Base-by-base conservation (phyloP, 1,139 yeast genomes). In the Kodamaea arcana region DNA sequence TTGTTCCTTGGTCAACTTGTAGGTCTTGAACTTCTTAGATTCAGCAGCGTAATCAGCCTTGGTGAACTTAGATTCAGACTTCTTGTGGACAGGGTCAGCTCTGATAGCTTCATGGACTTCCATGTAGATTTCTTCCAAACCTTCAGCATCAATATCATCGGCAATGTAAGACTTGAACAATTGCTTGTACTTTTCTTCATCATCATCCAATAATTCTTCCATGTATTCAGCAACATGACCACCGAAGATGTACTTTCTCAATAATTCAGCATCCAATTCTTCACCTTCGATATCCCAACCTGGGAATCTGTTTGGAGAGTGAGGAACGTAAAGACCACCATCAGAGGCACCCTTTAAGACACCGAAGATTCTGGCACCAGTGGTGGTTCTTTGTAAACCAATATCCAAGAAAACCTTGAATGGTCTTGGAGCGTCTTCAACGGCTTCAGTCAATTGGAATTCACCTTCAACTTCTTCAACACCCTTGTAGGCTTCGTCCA, bases 171-270 rank as follows among this genome's bases (percentile, higher is more conserved):
- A 80, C 79, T 86, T 83, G 95, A 92, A 92, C 69, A 92, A 80
- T 64, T 86, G 79, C 72, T 82, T 81, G 95, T 80, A 92, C 78
- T 94, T 92, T 80, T 92, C 99, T 80, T 92, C 99, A 82, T 92
- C 99, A 71, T 92, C 99, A 65, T 92, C 99, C 74, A 92, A 92
- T 70, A 92, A 86, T 80, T 92, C 97, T 80, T 92, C 98, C 96
- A 94, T 94, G 94, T 92, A 94, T 80, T 94, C 98, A 66, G 98
- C 84, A 66, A 92, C 90, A 83, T 92, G 98, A 70, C 97, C 97
- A 78, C 95, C 98, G 68, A 90, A 85, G 80, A 92, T 92, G 95
- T 94, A 90, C 75, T 86, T 87, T 85, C 97, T 88, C 74, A 94
- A 84, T 58, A 82, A 74, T 69, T 94, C 98, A 61, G 97, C 88